Evolutionary conservation across 2,329 filamentous ascomycete species (phyloP), one percentile per base, ranked within the genome.

Genomic region (Xylariaceae sp.): DNA sequence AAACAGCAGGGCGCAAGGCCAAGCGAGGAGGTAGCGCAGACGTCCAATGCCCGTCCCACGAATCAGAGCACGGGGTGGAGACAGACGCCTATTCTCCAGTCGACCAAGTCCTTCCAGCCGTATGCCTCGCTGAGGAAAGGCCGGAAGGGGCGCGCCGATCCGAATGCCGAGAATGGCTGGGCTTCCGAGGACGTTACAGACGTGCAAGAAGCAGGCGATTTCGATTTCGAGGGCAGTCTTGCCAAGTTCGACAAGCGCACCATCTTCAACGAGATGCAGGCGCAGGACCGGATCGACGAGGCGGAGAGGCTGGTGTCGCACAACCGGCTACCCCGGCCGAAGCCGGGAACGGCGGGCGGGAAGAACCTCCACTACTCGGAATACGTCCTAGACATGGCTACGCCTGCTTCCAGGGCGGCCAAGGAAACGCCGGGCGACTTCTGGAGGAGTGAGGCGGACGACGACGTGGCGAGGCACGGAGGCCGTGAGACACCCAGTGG

Each of bases 161-260:
- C 41, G 9, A 52, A 50, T 28, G 62, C 62, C 7, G 76, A 87
- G 30, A 94, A 88, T 59, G 90, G 88, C 3, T 97, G 90, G 89
- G 88, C 87, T 3, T 96, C 90, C 0, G 92, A 96, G 58, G 90
- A 97, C 56, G 89, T 90, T 15, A 96, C 88, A 0, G 92, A 97
- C 58, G 86, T 92, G 15, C 86, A 90, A 63, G 90, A 94, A 58
- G 77, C 92, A 70, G 87, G 85, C 9, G 92, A 97, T 45, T 97
- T 97, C 53, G 90, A 97, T 61, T 97, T 97, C 55, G 82, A 86
- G 53, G 81, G 80, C 38, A 88, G 88, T 50, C 71, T 97, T 21
- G 89, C 87, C 32, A 94, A 95, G 57, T 97, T 97, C 54, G 89
- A 97, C 68, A 97, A 97, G 67, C 79, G 83, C 40, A 82, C 81